Evolutionary conservation across 352 stramenopile genomes (phyloP).

Genomic region (Phytopythium montanum): DNA sequence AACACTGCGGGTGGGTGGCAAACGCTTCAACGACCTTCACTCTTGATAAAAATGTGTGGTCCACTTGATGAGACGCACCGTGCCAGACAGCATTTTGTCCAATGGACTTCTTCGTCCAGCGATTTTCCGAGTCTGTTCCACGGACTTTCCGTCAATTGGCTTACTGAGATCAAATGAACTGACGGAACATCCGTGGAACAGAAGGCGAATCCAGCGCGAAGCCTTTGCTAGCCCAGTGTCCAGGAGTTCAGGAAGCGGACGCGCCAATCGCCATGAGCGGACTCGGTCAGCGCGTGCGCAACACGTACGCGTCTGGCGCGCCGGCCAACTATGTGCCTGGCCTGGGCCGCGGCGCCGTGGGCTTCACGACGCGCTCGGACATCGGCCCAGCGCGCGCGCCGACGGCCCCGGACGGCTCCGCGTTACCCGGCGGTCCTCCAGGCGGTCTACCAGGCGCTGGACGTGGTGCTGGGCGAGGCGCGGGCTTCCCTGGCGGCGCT

Average conservation of each 20-base stretch:
- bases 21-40: background rate
- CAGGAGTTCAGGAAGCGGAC: no score
- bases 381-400: conserved; percentile 90
- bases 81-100: background rate
- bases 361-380: conserved; percentile 97
- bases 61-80: background rate
- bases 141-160: no score
- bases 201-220: no score
- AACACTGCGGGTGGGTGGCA: no score
- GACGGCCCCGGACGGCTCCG: conserved; percentile 53
- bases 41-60: background rate
- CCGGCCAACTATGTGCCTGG: conserved; percentile 96
- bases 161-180: no score
- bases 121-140: no score
- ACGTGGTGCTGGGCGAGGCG: conserved; percentile 38
- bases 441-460: conserved; percentile 68
- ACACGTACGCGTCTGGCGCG: conserved; percentile 86
- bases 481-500: conserved; percentile 11
- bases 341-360: conserved; percentile 93
- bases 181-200: no score
- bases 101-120: no score
- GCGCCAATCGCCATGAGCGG: conserved; percentile 76
- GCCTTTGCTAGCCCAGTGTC: no score
- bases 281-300: conserved; percentile 61
- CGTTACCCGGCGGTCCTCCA: no score